These are phyloP conservation scores for Aspergillus carlsbadensis DNA, from an alignment of 495 filamentous ascomycete genomes.

Conservation along the genomic window DNA sequence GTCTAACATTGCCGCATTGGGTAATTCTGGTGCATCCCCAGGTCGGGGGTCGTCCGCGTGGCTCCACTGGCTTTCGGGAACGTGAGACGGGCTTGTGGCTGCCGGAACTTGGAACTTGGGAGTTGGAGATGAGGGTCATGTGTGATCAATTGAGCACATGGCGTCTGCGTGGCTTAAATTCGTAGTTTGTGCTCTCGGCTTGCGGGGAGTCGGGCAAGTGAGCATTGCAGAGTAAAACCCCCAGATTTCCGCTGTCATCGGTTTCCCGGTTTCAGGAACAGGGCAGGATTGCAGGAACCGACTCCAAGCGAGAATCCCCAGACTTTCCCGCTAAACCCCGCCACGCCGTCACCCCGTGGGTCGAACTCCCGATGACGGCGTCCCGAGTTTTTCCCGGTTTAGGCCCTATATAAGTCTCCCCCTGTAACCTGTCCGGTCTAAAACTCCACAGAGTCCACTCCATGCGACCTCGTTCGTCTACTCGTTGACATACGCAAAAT, in stretches of 20 bases:
- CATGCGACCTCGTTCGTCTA: conserved; percentile 4
- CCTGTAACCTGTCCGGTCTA: background rate
- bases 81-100: background rate
- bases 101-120: no score
- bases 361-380: background rate
- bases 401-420: conserved; percentile 5
- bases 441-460: background rate
- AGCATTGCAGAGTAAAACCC: no score
- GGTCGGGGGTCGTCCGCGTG: conserved; percentile 2
- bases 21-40: background rate
- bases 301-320: background rate
- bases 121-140: no score
- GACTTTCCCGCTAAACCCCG: conserved; percentile 2
- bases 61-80: background rate
- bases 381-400: background rate
- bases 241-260: no score
- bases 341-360: conserved; percentile 10
- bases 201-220: no score
- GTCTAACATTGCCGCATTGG: conserved; percentile 3
- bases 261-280: no score
- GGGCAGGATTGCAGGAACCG: background rate
- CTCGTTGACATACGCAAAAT: background rate
- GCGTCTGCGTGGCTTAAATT: no score
- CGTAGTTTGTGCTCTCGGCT: no score
- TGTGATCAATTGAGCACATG: no score